A percentile compares a stretch with the other conserved stretches of the same genome.
Evolutionary conservation across 2,329 filamentous ascomycete genomes (phyloP).

Genomic region (Epichloe aotearoae): DNA sequence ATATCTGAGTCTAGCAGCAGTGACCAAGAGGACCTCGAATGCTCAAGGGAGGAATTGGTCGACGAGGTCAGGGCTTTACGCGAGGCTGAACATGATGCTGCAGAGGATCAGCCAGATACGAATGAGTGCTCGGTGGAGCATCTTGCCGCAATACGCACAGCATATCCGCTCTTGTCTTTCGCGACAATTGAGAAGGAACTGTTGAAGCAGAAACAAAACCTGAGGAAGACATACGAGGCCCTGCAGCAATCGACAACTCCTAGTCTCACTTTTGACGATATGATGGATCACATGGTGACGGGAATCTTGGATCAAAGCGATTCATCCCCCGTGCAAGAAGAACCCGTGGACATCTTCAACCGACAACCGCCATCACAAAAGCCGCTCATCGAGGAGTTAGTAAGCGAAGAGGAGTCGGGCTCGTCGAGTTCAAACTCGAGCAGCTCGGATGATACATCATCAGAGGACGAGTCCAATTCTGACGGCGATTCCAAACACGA

Average conservation of each 20-base stretch:
- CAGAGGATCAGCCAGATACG: conserved; percentile 2
- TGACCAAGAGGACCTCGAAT: conserved; percentile 7
- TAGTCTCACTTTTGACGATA: conserved; percentile 19
- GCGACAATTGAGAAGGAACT: conserved; percentile 24
- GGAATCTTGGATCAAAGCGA: conserved; percentile 5
- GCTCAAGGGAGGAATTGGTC: not conserved
- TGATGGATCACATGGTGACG: conserved; percentile 17
- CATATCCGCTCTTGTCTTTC: conserved; percentile 29
- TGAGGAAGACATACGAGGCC: conserved; percentile 24
- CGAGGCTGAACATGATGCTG: not conserved
- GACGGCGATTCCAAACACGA: not conserved
- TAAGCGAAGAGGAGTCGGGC: conserved; percentile 1
- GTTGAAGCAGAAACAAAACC: conserved; percentile 18
- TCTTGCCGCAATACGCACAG: conserved; percentile 22
- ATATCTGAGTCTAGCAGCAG: not conserved
- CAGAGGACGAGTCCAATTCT: not conserved
- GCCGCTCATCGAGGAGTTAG: conserved; percentile 17
- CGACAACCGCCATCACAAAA: conserved; percentile 4
- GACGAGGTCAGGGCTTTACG: conserved; percentile 1
- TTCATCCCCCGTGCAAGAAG: not conserved
- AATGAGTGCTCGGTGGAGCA: conserved; percentile 18
- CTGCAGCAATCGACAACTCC: conserved; percentile 21
- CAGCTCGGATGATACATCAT: conserved; percentile 7
- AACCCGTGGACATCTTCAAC: not conserved
- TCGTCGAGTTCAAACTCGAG: not conserved